Percentiles rank a stretch among this genome's conserved stretches.
These are phyloP conservation scores for Trichoderma koningiopsis DNA, from an alignment of 2,329 filamentous ascomycete genomes.

Conservation along the genomic window DNA sequence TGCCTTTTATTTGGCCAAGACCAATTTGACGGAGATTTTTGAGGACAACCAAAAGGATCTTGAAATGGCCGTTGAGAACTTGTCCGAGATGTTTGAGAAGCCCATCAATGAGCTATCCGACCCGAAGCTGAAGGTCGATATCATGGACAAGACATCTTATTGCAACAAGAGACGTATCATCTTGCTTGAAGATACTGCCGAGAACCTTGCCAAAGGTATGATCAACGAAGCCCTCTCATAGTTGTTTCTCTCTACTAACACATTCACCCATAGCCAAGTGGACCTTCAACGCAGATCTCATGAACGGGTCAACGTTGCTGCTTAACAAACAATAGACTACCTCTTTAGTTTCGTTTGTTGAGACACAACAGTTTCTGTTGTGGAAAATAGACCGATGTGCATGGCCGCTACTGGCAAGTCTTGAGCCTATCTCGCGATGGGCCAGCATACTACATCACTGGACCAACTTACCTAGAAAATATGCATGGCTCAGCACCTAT, in stretches of 20 bases:
- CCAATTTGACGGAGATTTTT: slow-evolving; percentile 95
- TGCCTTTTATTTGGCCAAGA: slow-evolving; percentile 93
- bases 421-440: neutral
- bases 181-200: slow-evolving; percentile 85
- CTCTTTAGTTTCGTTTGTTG: neutral
- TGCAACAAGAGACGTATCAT: slow-evolving; percentile 92
- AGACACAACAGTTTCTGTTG: neutral
- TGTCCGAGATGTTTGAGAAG: slow-evolving; percentile 99
- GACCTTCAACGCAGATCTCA: slow-evolving; percentile 45
- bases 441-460: neutral
- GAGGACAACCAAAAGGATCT: slow-evolving; percentile 98
- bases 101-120: slow-evolving; percentile 82
- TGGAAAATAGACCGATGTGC: neutral
- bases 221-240: neutral
- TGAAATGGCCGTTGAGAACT: slow-evolving; percentile 92
- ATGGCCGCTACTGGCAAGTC: neutral
- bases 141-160: slow-evolving; percentile 97
- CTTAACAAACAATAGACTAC: slow-evolving; percentile 21
- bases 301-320: slow-evolving; percentile 20
- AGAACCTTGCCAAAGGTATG: slow-evolving; percentile 83
- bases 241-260: slow-evolving; percentile 31
- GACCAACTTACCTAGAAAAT: neutral
- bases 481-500: neutral
- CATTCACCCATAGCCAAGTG: slow-evolving; percentile 44
- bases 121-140: slow-evolving; percentile 93